phyloP scores from a whole-genome alignment of 192 early-diverging fungal species.

The Coemansia sp. region DNA sequence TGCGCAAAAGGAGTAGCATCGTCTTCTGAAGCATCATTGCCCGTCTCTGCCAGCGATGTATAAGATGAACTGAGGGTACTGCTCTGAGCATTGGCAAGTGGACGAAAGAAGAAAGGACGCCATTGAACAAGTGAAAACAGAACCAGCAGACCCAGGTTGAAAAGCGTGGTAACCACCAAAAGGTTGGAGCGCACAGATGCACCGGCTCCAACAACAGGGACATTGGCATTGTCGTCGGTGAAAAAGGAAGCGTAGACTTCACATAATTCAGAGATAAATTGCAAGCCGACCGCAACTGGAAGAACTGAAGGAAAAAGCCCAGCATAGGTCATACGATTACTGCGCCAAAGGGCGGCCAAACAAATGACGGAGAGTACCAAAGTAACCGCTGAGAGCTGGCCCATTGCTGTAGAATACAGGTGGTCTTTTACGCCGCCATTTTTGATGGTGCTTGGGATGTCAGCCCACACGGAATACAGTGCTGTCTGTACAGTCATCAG shows the following conservation, averaged over 20 bases:
- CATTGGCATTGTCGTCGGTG: no score
- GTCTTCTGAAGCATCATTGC: no score
- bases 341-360: neutral
- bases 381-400: conserved; percentile 6
- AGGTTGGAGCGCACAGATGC: conserved; percentile 25
- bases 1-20: no score
- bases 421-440: neutral
- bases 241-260: conserved; percentile 36
- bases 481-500: conserved; percentile 9
- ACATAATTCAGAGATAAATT: conserved; percentile 8
- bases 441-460: neutral
- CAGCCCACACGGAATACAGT: neutral
- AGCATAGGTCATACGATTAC: neutral
- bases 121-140: conserved; percentile 15
- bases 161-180: conserved; percentile 9
- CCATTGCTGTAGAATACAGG: neutral
- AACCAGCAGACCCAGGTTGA: neutral
- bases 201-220: conserved; percentile 11
- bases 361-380: neutral
- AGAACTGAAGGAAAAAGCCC: conserved; percentile 28
- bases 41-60: no score
- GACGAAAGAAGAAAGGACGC: conserved; percentile 23
- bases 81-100: neutral
- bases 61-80: no score
- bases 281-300: conserved; percentile 3